A percentile compares a stretch with the other conserved stretches of the same genome.
These are phyloP conservation scores for Didymella pomorum DNA, from an alignment of 2,329 filamentous ascomycete species.

Conservation along the genomic window DNA sequence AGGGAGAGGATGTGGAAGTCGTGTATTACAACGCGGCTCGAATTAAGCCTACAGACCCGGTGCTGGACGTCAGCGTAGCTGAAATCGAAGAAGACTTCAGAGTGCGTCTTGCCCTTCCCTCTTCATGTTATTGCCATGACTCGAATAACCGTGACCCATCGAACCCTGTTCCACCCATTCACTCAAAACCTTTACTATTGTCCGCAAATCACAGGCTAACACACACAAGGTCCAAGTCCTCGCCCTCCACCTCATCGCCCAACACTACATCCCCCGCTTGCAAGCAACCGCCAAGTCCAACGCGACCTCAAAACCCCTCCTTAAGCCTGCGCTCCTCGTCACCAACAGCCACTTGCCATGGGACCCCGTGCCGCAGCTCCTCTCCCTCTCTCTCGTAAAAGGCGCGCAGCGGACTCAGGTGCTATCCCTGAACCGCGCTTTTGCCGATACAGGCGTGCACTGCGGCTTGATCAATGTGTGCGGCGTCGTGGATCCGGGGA, in stretches of 20 bases:
- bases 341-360: slow-evolving; percentile 59
- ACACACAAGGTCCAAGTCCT: slow-evolving; percentile 3
- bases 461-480: slow-evolving; percentile 58
- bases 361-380: slow-evolving; percentile 57
- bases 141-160: too few relatives aligned
- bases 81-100: slow-evolving; percentile 61
- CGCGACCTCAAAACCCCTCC: too few relatives aligned
- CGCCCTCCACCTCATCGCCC: slow-evolving; percentile 58
- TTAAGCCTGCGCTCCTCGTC: slow-evolving; percentile 59
- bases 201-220: neutral
- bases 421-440: slow-evolving; percentile 55
- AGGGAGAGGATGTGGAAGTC: slow-evolving; percentile 53
- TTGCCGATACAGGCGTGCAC: slow-evolving; percentile 55
- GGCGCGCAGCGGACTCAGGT: slow-evolving; percentile 62
- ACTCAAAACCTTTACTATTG: too few relatives aligned
- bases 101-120: neutral
- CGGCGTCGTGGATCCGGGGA: slow-evolving; percentile 53
- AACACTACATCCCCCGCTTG: slow-evolving; percentile 57
- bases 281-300: slow-evolving; percentile 46
- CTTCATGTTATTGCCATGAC: too few relatives aligned
- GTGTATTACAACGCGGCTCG: slow-evolving; percentile 64
- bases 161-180: too few relatives aligned
- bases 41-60: slow-evolving; percentile 51
- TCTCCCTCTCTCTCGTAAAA: slow-evolving; percentile 61
- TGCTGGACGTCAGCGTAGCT: slow-evolving; percentile 54